Evolutionary conservation across 108 stramenopile species (phyloP).

Genomic region (Skeletonema tropicum): DNA sequence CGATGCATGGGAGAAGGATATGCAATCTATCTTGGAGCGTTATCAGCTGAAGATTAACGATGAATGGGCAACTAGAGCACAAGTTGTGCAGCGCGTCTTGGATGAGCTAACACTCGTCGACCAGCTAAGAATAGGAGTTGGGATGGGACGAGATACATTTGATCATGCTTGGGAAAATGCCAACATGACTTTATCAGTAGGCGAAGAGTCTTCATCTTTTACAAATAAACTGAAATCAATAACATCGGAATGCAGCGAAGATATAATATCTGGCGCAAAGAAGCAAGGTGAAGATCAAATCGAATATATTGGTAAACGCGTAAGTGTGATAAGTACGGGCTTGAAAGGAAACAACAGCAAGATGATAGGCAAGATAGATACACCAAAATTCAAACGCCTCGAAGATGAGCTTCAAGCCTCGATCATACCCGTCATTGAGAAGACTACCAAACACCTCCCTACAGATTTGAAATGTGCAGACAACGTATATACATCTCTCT

Average conservation of each 20-base stretch:
- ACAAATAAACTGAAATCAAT: slow-evolving; percentile 34
- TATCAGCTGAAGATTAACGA: slow-evolving; percentile 38
- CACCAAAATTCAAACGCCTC: slow-evolving; percentile 48
- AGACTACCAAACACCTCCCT: slow-evolving; percentile 17
- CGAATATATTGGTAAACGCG: slow-evolving; percentile 79
- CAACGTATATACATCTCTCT: slow-evolving; percentile 33
- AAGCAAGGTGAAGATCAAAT: slow-evolving; percentile 76
- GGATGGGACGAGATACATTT: slow-evolving; percentile 48
- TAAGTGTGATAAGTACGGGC: slow-evolving; percentile 50
- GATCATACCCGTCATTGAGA: slow-evolving; percentile 20
- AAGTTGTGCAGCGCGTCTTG: slow-evolving; percentile 16
- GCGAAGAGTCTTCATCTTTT: slow-evolving; percentile 28
- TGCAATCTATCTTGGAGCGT: slow-evolving; percentile 47
- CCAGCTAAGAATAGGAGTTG: slow-evolving; percentile 36
- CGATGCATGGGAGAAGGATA: slow-evolving; percentile 72
- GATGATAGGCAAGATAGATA: slow-evolving; percentile 71
- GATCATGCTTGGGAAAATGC: slow-evolving; percentile 62
- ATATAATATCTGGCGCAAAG: slow-evolving; percentile 42
- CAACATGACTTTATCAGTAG: slow-evolving; percentile 16
- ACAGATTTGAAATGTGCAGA: slow-evolving; percentile 32
- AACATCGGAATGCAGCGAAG: slow-evolving; percentile 39
- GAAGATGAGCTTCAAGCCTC: slow-evolving; percentile 50
- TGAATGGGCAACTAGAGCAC: slow-evolving; percentile 25
- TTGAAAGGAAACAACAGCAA: slow-evolving; percentile 14
- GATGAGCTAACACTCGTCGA: slow-evolving; percentile 30